Evolutionary conservation across 805 yeast genomes (phyloP).

Genomic region (Lipomyces orientalis): DNA sequence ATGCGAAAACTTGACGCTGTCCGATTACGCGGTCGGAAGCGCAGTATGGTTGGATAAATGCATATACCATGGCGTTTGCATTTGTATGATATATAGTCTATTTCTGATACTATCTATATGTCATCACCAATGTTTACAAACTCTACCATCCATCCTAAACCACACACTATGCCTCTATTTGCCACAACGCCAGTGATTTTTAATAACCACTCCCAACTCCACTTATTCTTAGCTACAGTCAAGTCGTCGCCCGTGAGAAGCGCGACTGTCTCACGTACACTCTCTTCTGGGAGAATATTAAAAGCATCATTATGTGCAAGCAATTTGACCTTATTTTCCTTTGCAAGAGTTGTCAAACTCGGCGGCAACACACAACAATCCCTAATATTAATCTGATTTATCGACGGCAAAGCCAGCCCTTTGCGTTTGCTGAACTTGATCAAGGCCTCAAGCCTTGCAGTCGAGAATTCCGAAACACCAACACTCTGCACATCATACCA

Average conservation of each 20-base stretch:
- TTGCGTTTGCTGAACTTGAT: constrained; percentile 28
- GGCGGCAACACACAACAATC: constrained; percentile 49
- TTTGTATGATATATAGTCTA: not conserved
- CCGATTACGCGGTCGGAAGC: constrained; percentile 88
- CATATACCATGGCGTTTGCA: not conserved
- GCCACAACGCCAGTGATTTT: constrained; percentile 31
- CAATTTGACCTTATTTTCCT: constrained; percentile 41
- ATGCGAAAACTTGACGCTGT: constrained; percentile 77
- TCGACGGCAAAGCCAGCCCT: constrained; percentile 30
- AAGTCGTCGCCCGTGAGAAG: constrained; percentile 1
- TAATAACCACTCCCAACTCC: constrained; percentile 33
- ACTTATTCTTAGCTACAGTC: constrained; percentile 2
- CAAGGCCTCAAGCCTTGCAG: constrained; percentile 37
- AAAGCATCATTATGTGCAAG: constrained; percentile 47
- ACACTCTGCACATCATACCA: constrained; percentile 27
- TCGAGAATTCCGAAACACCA: constrained; percentile 44
- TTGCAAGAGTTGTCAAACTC: constrained; percentile 41
- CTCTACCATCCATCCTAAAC: constrained; percentile 34
- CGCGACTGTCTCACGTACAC: constrained; percentile 9
- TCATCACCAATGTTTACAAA: constrained; percentile 3
- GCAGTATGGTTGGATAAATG: constrained; percentile 83
- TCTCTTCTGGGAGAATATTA: constrained; percentile 35
- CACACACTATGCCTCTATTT: constrained; percentile 34
- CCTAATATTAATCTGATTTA: constrained; percentile 45
- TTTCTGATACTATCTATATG: not conserved